Evolutionary conservation across 2,329 filamentous ascomycete genomes (phyloP).

Genomic region (Escovopsis sp.): DNA sequence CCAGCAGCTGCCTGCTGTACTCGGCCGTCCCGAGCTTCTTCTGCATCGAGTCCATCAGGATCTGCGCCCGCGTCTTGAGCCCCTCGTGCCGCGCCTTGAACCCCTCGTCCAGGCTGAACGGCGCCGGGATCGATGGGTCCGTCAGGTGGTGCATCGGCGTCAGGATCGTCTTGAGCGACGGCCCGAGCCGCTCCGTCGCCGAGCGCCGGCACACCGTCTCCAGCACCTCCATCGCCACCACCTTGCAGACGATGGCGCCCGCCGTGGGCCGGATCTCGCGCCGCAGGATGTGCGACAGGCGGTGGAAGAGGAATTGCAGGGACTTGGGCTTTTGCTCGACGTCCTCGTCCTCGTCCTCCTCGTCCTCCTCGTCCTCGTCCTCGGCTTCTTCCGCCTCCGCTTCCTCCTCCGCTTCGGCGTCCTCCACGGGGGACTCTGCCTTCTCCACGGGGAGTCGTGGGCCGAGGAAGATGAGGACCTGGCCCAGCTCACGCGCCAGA

Average conservation of each 20-base stretch:
- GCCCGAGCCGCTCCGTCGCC: constrained; percentile 38
- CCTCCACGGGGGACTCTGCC: constrained; percentile 24
- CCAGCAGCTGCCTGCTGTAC: constrained; percentile 61
- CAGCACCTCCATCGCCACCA: constrained; percentile 59
- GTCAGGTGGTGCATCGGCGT: constrained; percentile 66
- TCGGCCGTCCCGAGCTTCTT: constrained; percentile 67
- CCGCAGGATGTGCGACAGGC: constrained; percentile 64
- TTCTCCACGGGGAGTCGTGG: constrained; percentile 30
- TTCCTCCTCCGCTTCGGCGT: constrained; percentile 26
- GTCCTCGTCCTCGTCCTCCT: constrained; percentile 28
- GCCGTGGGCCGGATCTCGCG: constrained; percentile 54
- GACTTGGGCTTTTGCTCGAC: constrained; percentile 23
- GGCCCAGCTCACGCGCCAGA: constrained; percentile 63
- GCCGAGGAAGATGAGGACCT: constrained; percentile 72
- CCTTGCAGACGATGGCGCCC: constrained; percentile 55
- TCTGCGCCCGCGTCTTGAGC: constrained; percentile 56
- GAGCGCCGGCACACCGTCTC: constrained; percentile 53
- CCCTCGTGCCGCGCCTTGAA: constrained; percentile 57
- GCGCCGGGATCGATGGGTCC: constrained; percentile 58
- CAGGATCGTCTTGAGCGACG: constrained; percentile 47
- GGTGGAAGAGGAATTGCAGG: constrained; percentile 63
- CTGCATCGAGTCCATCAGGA: constrained; percentile 70
- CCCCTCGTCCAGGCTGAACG: constrained; percentile 53
- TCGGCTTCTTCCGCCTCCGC: constrained; percentile 26
- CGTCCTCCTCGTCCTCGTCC: constrained; percentile 26